phyloP scores from a whole-genome alignment of 106 monocot species.

The Apostasia ramifera region DNA sequence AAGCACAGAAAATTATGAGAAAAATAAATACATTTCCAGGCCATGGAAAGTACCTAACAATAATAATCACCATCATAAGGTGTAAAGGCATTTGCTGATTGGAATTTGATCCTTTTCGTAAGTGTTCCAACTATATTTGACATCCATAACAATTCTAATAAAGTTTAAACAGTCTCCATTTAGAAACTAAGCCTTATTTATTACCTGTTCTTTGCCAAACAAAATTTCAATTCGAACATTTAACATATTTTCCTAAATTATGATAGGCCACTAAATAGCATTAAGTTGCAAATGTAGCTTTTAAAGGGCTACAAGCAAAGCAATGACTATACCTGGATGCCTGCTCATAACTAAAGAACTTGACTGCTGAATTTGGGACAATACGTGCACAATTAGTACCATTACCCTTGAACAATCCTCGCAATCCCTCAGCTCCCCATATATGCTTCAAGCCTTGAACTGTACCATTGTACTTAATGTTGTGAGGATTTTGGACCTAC shows the following conservation, averaged over 20 bases:
- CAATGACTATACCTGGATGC: conserved; percentile 40
- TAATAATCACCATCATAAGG: not conserved
- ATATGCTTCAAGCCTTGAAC: conserved; percentile 69
- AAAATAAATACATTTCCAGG: not conserved
- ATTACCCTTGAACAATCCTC: conserved; percentile 70
- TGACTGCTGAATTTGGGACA: conserved; percentile 69
- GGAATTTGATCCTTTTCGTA: not conserved
- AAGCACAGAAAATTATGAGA: conserved; percentile 3
- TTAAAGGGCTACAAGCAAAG: not conserved
- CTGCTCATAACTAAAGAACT: conserved; percentile 70
- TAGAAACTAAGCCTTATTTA: no score
- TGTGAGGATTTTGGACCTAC: conserved; percentile 65
- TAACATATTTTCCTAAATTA: no score
- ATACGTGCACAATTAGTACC: conserved; percentile 75
- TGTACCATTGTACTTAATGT: conserved; percentile 61
- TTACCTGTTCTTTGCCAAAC: no score
- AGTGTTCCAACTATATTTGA: not conserved
- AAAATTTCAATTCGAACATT: no score
- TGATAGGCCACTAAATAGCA: no score
- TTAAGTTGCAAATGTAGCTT: no score
- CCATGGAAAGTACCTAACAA: not conserved
- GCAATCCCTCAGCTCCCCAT: conserved; percentile 59
- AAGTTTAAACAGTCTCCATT: no score
- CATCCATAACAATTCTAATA: not conserved
- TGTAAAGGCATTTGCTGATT: not conserved